Base-by-base conservation (phyloP, 768 basidiomycete genomes). In the Rhizopogon rudus region DNA sequence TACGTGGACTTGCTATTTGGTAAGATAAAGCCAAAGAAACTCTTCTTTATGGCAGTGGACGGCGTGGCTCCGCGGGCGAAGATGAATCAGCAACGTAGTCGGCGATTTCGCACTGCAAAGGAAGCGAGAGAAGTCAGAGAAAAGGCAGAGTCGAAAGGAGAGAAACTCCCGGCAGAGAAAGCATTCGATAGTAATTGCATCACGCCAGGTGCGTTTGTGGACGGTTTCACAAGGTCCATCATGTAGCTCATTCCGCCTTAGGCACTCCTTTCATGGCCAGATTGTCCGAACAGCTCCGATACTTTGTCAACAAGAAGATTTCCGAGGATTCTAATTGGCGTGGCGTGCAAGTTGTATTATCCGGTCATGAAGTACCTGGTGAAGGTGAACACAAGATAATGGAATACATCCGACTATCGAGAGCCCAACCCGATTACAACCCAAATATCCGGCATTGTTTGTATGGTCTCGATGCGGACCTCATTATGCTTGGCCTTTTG, bases 351-450 rank as follows among this genome's bases (percentile, higher is more conserved):
- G 93, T 98, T 20, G 91, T 99, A 40, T 77, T 99, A 39, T 96
- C 93, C 29, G 97, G 97, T 10, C 94, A 98, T 70, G 96, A 99
- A 63, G 95, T 98, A 3, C 97, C 97, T 0, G 97, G 97, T 61
- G 97, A 99, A 72, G 97, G 97, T 57, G 97, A 99, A 68, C 97
- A 99, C 82, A 99, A 99, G 79, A 95, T 99, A 62, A 98, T 98
- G 91, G 97, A 98, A 69, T 99, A 95, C 72, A 98, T 99, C 68
- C 88, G 97, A 40, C 74, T 93, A 57, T 87, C 89, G 51, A 89
- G 95, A 62, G 95, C 97, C 31, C 97, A 98, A 70, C 91, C 90
- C 7, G 88, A 92, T 68, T 95, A 98, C 75, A 89, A 97, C 72
- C 92, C 96, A 3, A 98, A 98, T 71, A 82, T 94, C 53, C 88